These are phyloP conservation scores for Fraxinus dipetala DNA, from an alignment of 305 asterid genomes.

Conservation along the genomic window DNA sequence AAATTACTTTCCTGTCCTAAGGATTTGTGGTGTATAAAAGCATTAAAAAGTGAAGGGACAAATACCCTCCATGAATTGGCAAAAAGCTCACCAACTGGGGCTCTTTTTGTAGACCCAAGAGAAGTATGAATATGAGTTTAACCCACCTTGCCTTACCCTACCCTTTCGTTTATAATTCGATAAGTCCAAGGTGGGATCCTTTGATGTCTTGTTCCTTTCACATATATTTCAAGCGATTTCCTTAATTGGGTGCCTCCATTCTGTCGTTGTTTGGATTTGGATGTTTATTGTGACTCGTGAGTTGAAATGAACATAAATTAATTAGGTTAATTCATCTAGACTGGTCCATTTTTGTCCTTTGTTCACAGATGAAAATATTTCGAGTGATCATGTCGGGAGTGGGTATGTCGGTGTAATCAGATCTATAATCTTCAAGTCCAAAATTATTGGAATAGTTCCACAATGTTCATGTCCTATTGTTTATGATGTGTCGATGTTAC, in stretches of 20 bases:
- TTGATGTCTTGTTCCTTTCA: slow-evolving; percentile 22
- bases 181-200: slow-evolving; percentile 17
- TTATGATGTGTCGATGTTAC: background rate
- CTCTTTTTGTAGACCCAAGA: slow-evolving; percentile 46
- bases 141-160: background rate
- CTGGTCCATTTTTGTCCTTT: background rate
- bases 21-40: slow-evolving; percentile 46
- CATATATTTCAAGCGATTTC: slow-evolving; percentile 16
- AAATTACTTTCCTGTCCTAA: slow-evolving; percentile 35
- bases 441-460: background rate
- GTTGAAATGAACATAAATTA: background rate
- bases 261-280: background rate
- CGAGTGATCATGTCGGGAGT: background rate
- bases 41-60: slow-evolving; percentile 22
- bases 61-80: slow-evolving; percentile 16
- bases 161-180: slow-evolving; percentile 6
- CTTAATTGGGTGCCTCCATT: slow-evolving; percentile 34
- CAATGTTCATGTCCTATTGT: background rate
- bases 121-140: slow-evolving; percentile 30
- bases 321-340: background rate
- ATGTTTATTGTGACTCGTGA: background rate
- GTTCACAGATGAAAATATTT: background rate
- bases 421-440: background rate
- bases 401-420: background rate
- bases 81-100: slow-evolving; percentile 11